phyloP scores from a whole-genome alignment of 768 basidiomycete genomes.

The Suillus alpinus region DNA sequence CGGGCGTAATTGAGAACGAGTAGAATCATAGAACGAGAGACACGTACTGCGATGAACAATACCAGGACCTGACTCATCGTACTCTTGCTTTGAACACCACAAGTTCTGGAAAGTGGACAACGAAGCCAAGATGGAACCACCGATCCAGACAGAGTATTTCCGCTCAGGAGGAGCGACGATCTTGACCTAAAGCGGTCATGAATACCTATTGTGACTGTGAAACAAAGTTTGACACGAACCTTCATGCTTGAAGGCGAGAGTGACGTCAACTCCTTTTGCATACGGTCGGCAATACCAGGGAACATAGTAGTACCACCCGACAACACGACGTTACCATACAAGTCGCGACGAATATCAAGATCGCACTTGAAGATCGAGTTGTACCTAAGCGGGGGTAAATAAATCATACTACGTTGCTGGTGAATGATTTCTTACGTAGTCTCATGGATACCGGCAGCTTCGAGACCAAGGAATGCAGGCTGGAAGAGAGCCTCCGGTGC shows the following conservation, averaged over 20 bases:
- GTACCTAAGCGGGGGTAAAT: conserved; percentile 29
- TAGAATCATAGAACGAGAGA: neutral
- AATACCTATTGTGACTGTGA: neutral
- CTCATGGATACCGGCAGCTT: conserved; percentile 82
- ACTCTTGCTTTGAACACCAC: conserved; percentile 93
- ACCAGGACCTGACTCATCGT: conserved; percentile 80
- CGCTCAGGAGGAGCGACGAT: conserved; percentile 92
- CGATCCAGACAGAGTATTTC: conserved; percentile 96
- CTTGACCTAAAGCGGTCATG: conserved; percentile 56
- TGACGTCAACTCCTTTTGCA: conserved; percentile 90
- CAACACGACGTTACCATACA: conserved; percentile 39
- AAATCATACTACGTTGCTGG: neutral
- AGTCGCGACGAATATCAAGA: conserved; percentile 50
- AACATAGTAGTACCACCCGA: conserved; percentile 93
- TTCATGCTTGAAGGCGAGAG: conserved; percentile 85
- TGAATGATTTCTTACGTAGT: conserved; percentile 43
- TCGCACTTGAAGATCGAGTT: conserved; percentile 71
- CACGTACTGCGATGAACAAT: conserved; percentile 76
- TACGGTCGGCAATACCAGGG: conserved; percentile 93
- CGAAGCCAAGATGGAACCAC: conserved; percentile 82
- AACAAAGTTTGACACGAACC: conserved; percentile 32
- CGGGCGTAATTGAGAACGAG: conserved; percentile 1
- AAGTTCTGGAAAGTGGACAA: conserved; percentile 95
- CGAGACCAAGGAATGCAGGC: conserved; percentile 60
- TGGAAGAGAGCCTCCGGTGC: conserved; percentile 58